Conservation (phyloP, 805 yeast genomes). For the Candida verbasci region DNA sequence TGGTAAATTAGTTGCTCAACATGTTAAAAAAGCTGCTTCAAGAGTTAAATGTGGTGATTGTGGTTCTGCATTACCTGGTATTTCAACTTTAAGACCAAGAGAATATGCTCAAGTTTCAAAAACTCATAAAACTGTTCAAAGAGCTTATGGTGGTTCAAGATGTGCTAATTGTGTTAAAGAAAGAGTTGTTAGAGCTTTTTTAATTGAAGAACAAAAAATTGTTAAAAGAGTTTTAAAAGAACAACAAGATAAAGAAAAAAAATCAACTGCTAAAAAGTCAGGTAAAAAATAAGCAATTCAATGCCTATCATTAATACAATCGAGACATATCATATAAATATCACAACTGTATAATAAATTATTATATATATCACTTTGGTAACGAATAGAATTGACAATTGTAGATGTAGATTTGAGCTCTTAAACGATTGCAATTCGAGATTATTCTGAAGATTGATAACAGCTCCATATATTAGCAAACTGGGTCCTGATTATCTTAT, state of each 20-base stretch:
- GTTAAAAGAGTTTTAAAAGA: slow-evolving; percentile 99
- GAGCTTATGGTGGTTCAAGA: slow-evolving; percentile 99
- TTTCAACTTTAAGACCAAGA: slow-evolving; percentile 97
- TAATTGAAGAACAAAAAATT: slow-evolving; percentile 99
- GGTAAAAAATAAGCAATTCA: slow-evolving; percentile 25
- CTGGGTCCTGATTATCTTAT: too few species aligned
- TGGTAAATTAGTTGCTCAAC: slow-evolving; percentile 97
- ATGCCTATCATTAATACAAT: not conserved
- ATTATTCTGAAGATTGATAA: too few species aligned
- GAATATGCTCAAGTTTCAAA: slow-evolving; percentile 91
- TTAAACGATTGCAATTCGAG: too few species aligned
- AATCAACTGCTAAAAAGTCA: slow-evolving; percentile 28
- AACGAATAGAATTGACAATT: too few species aligned
- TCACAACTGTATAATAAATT: slow-evolving; percentile 4
- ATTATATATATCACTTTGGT: not conserved
- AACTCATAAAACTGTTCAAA: slow-evolving; percentile 97
- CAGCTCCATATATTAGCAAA: too few species aligned
- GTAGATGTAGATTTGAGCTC: too few species aligned
- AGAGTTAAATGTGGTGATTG: slow-evolving; percentile 89
- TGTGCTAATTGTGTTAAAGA: slow-evolving; percentile 99
- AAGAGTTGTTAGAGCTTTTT: slow-evolving; percentile 99
- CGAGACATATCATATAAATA: not conserved
- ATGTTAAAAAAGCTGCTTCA: slow-evolving; percentile 86
- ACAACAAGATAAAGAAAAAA: slow-evolving; percentile 84
- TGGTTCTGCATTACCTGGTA: slow-evolving; percentile 78